These are phyloP conservation scores for Hansenula sp. DNA, from an alignment of 1,139 yeast genomes.

Conservation along the genomic window DNA sequence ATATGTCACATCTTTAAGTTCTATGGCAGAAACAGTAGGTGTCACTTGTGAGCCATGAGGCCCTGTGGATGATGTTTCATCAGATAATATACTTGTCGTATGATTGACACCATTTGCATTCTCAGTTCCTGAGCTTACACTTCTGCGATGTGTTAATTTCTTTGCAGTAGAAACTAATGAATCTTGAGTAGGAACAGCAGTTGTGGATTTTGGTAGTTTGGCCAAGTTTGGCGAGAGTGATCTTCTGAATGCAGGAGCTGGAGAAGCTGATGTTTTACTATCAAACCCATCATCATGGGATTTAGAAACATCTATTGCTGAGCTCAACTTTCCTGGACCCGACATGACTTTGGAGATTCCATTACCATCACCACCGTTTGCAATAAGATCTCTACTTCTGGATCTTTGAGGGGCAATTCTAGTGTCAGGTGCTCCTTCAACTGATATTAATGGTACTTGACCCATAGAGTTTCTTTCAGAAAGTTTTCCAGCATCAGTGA, in stretches of 20 bases:
- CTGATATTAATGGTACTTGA: not conserved
- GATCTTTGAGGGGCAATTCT: not conserved
- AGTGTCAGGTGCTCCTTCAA: not conserved
- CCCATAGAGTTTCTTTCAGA: not conserved
- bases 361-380: not conserved
- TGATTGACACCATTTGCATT: not conserved
- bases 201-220: conserved; percentile 3
- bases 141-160: conserved; percentile 4
- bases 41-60: not conserved
- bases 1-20: conserved; percentile 25
- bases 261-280: not conserved
- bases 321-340: not conserved
- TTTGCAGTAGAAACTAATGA: conserved; percentile 5
- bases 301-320: no score
- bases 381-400: not conserved
- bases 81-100: not conserved
- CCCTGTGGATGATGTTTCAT: not conserved
- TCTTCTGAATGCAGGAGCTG: conserved; percentile 5
- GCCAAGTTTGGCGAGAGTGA: conserved; percentile 11
- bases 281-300: not conserved
- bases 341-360: not conserved
- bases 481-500: conserved; percentile 10
- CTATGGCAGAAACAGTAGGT: conserved; percentile 5
- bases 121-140: conserved; percentile 6
- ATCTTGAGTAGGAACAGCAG: conserved; percentile 7